Percentiles rank a stretch among this genome's conserved stretches.
Conservation (phyloP, 768 basidiomycete species). For the Psilocybe azurescens region DNA sequence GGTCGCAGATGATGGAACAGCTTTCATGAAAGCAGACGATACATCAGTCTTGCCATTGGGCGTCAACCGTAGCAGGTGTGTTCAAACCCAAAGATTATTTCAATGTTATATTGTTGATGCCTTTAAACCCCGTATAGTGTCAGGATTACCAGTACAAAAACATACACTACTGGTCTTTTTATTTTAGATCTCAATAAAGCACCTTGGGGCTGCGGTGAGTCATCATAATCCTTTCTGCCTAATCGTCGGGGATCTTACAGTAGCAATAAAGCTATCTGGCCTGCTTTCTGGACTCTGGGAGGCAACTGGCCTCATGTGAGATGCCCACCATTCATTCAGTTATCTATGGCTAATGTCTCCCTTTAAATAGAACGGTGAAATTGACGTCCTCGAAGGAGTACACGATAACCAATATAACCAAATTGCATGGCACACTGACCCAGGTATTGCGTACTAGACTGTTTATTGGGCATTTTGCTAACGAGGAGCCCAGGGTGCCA, state of each 20-base stretch:
- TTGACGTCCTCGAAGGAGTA: slow-evolving; percentile 85
- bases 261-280: slow-evolving; percentile 68
- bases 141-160: slow-evolving; percentile 69
- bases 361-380: slow-evolving; percentile 74
- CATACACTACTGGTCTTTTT: slow-evolving; percentile 84
- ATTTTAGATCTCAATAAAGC: slow-evolving; percentile 85
- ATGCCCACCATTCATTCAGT: not conserved
- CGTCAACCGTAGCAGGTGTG: slow-evolving; percentile 65
- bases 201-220: slow-evolving; percentile 88
- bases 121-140: slow-evolving; percentile 55
- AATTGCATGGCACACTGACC: slow-evolving; percentile 75
- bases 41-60: slow-evolving; percentile 60
- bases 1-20: slow-evolving; percentile 60
- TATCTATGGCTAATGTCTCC: slow-evolving; percentile 16
- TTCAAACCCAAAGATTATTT: not conserved
- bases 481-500: slow-evolving; percentile 22
- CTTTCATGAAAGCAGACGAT: slow-evolving; percentile 84
- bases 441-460: slow-evolving; percentile 14
- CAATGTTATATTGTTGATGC: not conserved
- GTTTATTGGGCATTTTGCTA: not conserved
- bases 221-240: not conserved
- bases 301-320: slow-evolving; percentile 70
- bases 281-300: slow-evolving; percentile 80
- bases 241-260: not conserved
- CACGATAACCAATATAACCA: slow-evolving; percentile 87